These are phyloP conservation scores for Monascus ruber DNA, from an alignment of 2,329 filamentous ascomycete genomes.

Conservation along the genomic window DNA sequence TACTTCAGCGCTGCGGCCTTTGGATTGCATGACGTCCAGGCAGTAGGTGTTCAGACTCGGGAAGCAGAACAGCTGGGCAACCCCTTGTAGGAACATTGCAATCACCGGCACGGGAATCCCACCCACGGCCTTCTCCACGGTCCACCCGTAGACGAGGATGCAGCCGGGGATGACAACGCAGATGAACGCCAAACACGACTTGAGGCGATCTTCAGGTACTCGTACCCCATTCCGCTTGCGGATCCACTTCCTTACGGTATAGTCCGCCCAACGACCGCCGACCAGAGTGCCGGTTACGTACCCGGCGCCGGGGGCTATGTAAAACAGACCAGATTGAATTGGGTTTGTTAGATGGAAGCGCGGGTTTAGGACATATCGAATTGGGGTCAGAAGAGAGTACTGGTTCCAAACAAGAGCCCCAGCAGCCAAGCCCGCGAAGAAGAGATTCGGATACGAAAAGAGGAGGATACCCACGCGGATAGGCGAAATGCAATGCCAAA, in stretches of 20 bases:
- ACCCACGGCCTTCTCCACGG: constrained; percentile 43
- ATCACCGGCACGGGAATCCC: constrained; percentile 53
- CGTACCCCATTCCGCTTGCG: constrained; percentile 44
- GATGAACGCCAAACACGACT: constrained; percentile 47
- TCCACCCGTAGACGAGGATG: constrained; percentile 61
- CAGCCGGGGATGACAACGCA: constrained; percentile 48
- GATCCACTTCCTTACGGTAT: constrained; percentile 55
- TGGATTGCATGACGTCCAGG: constrained; percentile 63
- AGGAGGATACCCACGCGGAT: constrained; percentile 49
- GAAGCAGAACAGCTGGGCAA: constrained; percentile 65
- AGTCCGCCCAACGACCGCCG: constrained; percentile 61
- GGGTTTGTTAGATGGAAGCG: constrained; percentile 58
- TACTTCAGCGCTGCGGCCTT: constrained; percentile 55
- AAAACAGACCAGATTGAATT: constrained; percentile 59
- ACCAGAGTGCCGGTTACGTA: constrained; percentile 59
- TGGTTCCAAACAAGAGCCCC: constrained; percentile 64
- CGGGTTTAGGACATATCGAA: constrained; percentile 63
- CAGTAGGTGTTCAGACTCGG: constrained; percentile 70
- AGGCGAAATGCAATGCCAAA: constrained; percentile 57
- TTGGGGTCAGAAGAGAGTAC: constrained; percentile 56
- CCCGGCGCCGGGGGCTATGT: constrained; percentile 60
- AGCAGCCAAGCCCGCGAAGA: constrained; percentile 50
- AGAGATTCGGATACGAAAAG: constrained; percentile 58
- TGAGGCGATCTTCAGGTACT: constrained; percentile 57
- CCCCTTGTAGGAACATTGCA: constrained; percentile 62